Percentiles rank a stretch among this genome's conserved stretches.
These are phyloP conservation scores for Acer campestre DNA, from an alignment of 345 rosid species.

Conservation along the genomic window DNA sequence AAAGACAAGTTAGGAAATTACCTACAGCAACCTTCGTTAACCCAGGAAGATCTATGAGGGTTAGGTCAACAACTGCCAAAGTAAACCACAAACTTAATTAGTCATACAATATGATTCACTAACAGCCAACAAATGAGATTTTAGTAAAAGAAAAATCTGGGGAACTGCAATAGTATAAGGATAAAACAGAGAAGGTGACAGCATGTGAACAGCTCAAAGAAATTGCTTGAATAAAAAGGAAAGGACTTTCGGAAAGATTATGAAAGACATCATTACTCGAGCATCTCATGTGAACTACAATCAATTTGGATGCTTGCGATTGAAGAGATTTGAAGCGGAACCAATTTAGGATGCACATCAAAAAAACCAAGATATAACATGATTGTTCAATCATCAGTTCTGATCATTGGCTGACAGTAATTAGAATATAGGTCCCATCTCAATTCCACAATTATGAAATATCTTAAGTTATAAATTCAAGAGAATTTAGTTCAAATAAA, in stretches of 20 bases:
- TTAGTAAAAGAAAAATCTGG: not conserved
- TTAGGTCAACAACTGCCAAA: slow-evolving; percentile 90
- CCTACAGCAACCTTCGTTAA: slow-evolving; percentile 99
- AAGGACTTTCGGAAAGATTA: slow-evolving; percentile 1
- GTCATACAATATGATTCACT: slow-evolving; percentile 4
- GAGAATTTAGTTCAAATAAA: not conserved
- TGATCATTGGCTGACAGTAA: not conserved
- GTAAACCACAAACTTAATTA: slow-evolving; percentile 19
- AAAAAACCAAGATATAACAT: not conserved
- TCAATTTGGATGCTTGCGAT: not conserved
- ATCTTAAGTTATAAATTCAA: not conserved
- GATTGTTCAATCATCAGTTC: not conserved
- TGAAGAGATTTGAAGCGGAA: not conserved
- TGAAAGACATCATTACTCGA: not conserved
- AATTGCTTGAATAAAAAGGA: not conserved
- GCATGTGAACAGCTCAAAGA: not conserved
- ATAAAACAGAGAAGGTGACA: not conserved
- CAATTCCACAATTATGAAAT: not conserved
- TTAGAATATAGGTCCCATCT: not conserved
- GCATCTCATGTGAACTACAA: not conserved
- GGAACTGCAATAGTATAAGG: not conserved
- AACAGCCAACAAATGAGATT: not conserved
- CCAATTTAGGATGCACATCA: not conserved
- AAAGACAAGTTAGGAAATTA: slow-evolving; percentile 38
- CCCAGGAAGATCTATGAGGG: slow-evolving; percentile 99